phyloP scores from a whole-genome alignment of 2,329 filamentous ascomycete genomes.

The Zymoseptoria ardabiliae region DNA sequence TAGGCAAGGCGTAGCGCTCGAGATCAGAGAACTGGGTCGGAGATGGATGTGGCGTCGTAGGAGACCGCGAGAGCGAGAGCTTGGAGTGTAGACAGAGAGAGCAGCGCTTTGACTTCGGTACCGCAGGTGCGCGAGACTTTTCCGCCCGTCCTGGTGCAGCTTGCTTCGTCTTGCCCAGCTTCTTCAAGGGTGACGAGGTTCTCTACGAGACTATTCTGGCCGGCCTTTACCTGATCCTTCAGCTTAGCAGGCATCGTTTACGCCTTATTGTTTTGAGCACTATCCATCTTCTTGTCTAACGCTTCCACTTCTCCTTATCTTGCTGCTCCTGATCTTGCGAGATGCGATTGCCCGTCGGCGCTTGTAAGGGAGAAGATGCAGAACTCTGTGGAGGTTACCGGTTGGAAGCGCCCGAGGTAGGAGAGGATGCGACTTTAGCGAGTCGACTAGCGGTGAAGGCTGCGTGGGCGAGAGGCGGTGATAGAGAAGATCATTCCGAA shows the following conservation, averaged over 20 bases:
- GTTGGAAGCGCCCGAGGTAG: not conserved
- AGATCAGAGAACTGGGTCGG: no score
- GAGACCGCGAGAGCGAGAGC: not conserved
- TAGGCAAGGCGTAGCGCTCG: no score
- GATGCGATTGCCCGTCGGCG: not conserved
- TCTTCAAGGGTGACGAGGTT: not conserved
- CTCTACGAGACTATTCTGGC: not conserved
- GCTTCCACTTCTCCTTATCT: not conserved
- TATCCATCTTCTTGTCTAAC: not conserved
- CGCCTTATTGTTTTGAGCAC: not conserved
- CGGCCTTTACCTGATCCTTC: not conserved
- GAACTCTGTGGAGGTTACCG: not conserved
- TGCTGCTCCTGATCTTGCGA: not conserved
- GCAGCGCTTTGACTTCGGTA: not conserved
- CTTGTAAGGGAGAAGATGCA: not conserved
- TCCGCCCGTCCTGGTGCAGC: not conserved
- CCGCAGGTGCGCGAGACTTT: not conserved
- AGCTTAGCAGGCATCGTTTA: not conserved
- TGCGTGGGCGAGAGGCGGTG: not conserved
- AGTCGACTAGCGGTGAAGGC: not conserved
- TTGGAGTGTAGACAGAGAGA: not conserved
- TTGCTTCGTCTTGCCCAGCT: not conserved
- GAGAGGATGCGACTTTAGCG: not conserved
- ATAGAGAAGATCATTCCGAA: not conserved
- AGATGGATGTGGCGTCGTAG: not conserved